A percentile compares a stretch with the other conserved stretches of the same genome.
phyloP scores from a whole-genome alignment of 768 basidiomycete species.

The Gloeopeniophorella convolvens region DNA sequence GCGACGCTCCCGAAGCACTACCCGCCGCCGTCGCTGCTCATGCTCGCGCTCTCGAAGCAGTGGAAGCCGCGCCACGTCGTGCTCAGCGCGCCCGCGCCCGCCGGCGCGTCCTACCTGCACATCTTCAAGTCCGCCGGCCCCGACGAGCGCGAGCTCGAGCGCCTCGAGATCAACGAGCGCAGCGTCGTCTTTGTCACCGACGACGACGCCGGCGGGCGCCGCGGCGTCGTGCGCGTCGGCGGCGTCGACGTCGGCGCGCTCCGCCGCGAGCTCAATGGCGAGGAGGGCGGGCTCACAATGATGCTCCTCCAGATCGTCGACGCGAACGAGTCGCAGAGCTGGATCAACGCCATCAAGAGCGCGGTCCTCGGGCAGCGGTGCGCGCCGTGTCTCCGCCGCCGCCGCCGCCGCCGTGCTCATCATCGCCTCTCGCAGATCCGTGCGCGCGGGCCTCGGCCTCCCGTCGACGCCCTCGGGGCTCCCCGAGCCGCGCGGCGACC shows the following conservation, averaged over 20 bases:
- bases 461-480: slow-evolving; percentile 36
- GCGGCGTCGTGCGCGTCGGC: slow-evolving; percentile 59
- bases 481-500: slow-evolving; percentile 67
- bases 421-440: slow-evolving; percentile 39
- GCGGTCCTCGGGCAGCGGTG: slow-evolving; percentile 68
- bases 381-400: slow-evolving; percentile 6
- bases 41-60: slow-evolving; percentile 64
- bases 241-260: slow-evolving; percentile 52
- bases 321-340: slow-evolving; percentile 56
- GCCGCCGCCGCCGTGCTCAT: background rate
- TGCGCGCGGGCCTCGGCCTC: slow-evolving; percentile 59
- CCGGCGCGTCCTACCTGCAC: slow-evolving; percentile 54
- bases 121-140: slow-evolving; percentile 57
- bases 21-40: slow-evolving; percentile 56
- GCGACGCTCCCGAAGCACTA: slow-evolving; percentile 62
- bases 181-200: slow-evolving; percentile 73
- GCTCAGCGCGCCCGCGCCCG: slow-evolving; percentile 34
- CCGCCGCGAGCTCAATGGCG: slow-evolving; percentile 27
- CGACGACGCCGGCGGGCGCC: slow-evolving; percentile 37
- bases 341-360: slow-evolving; percentile 71
- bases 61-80: slow-evolving; percentile 65
- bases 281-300: slow-evolving; percentile 50
- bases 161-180: slow-evolving; percentile 69
- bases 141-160: slow-evolving; percentile 65
- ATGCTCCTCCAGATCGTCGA: slow-evolving; percentile 68